A percentile compares a stretch with the other conserved stretches of the same genome.
These are phyloP conservation scores for Theileria equi DNA, from an alignment of 169 alveolate genomes.

Conservation along the genomic window DNA sequence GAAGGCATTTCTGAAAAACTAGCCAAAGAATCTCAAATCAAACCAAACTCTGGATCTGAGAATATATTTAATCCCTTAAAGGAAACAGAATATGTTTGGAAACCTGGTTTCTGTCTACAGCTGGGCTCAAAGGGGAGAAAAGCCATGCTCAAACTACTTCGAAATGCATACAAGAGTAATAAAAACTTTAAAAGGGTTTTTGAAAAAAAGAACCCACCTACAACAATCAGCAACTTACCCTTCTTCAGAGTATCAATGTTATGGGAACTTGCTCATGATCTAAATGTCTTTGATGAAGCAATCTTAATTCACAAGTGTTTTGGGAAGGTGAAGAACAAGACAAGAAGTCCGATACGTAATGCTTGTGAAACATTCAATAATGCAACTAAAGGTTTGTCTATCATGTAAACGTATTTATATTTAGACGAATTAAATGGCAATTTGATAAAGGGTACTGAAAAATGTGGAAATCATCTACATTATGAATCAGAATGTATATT, in stretches of 20 bases:
- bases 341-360: neutral
- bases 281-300: slow-evolving; percentile 60
- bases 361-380: too few relatives aligned
- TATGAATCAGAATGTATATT: too few relatives aligned
- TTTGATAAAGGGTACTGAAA: too few relatives aligned
- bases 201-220: slow-evolving; percentile 57
- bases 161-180: slow-evolving; percentile 44
- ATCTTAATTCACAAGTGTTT: slow-evolving; percentile 35
- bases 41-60: too few relatives aligned
- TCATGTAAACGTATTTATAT: too few relatives aligned
- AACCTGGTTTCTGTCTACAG: slow-evolving; percentile 60
- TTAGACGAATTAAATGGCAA: too few relatives aligned
- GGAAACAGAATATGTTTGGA: slow-evolving; percentile 57
- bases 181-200: slow-evolving; percentile 35
- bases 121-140: slow-evolving; percentile 64
- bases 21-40: too few relatives aligned
- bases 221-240: slow-evolving; percentile 57
- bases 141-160: slow-evolving; percentile 56
- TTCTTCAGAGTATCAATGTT: slow-evolving; percentile 54
- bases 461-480: too few relatives aligned
- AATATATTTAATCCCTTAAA: too few relatives aligned
- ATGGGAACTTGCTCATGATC: slow-evolving; percentile 60
- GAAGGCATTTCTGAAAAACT: too few relatives aligned
- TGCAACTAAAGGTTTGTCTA: too few relatives aligned
- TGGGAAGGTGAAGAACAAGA: slow-evolving; percentile 27